phyloP scores from a whole-genome alignment of 768 basidiomycete genomes.

The Calocybe gangraenosa region DNA sequence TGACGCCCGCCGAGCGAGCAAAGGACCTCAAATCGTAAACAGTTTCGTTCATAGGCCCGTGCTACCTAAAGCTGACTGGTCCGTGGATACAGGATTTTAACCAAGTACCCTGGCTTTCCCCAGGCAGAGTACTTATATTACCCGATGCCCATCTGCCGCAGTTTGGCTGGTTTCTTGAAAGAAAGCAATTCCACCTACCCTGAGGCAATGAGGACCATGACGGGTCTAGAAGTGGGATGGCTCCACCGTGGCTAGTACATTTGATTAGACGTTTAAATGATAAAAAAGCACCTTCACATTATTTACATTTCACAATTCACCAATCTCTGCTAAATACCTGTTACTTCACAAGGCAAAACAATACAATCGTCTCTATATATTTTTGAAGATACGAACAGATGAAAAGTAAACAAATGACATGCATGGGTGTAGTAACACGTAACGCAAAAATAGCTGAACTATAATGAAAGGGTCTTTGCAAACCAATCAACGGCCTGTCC shows the following conservation, averaged over 20 bases:
- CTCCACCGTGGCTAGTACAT: slow-evolving; percentile 46
- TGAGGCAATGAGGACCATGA: slow-evolving; percentile 71
- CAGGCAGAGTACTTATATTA: slow-evolving; percentile 89
- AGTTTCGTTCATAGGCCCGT: neutral
- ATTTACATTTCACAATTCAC: too few species aligned
- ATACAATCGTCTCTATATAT: too few species aligned
- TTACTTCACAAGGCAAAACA: too few species aligned
- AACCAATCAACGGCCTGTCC: slow-evolving; percentile 23
- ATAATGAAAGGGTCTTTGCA: slow-evolving; percentile 11
- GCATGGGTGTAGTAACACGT: too few species aligned
- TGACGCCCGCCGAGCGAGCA: slow-evolving; percentile 53
- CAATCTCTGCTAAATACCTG: too few species aligned
- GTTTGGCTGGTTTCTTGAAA: slow-evolving; percentile 62
- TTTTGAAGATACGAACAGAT: too few species aligned
- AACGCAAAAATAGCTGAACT: too few species aligned
- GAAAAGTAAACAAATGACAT: too few species aligned
- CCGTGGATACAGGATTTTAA: slow-evolving; percentile 40
- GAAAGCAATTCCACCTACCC: slow-evolving; percentile 81
- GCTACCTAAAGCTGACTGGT: slow-evolving; percentile 4
- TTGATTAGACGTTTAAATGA: too few species aligned
- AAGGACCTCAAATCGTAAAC: slow-evolving; percentile 53
- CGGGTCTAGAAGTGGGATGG: slow-evolving; percentile 81
- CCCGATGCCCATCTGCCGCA: slow-evolving; percentile 71
- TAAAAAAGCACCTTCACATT: too few species aligned
- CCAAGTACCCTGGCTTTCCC: slow-evolving; percentile 76